Base-by-base conservation (phyloP, 192 early-diverging fungal genomes). In the Geranomyces variabilis region DNA sequence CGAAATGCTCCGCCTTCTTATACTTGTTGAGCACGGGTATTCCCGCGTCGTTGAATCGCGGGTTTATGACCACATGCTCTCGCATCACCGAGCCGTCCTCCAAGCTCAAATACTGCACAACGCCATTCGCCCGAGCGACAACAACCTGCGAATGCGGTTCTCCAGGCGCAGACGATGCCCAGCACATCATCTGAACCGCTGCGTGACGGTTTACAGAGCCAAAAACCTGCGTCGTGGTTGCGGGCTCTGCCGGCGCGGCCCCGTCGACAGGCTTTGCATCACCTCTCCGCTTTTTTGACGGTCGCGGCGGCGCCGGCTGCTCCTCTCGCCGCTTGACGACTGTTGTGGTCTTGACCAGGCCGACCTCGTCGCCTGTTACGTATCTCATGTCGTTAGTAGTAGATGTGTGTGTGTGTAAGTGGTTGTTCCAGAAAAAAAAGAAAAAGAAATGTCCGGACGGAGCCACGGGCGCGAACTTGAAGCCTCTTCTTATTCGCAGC, bases 1-100 rank as follows among this genome's bases (percentile, higher is more conserved):
- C 63, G 59, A 86, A 86, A 53, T 83, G 82, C 61, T 79, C 75
- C 43, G 53, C 36, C 65, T 79, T 79, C 17, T 56, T 57, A 14
- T 79, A 44, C 55, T 79, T 82, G 67, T 82, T 83, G 12, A 81
- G 22, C 31, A 65, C 33, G 13, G 71, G 61, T 24, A 71, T 74
- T 26, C 70, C 67, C n/a, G 57, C 61, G 26, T 73, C 57, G 10
- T 70, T 63, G 24, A 53, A 4, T n/a, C 30, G 24, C 24, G 69
- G 71, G 26, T 15, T 47, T 30, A 82, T 83, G 15, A 80, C 43
- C 36, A 24, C 30, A 14, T 71, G 26, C 44, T 78, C 66, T 30
- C 61, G 24, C 19, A 65, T 29, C 14, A 79, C 34, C n/a, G 24
- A n/a, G 15, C 76, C 81, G 13, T 69, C 49, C 26, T 84, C 73